Conservation (phyloP, 2,329 filamentous ascomycete species). For the Pseudopyricularia javanii region DNA sequence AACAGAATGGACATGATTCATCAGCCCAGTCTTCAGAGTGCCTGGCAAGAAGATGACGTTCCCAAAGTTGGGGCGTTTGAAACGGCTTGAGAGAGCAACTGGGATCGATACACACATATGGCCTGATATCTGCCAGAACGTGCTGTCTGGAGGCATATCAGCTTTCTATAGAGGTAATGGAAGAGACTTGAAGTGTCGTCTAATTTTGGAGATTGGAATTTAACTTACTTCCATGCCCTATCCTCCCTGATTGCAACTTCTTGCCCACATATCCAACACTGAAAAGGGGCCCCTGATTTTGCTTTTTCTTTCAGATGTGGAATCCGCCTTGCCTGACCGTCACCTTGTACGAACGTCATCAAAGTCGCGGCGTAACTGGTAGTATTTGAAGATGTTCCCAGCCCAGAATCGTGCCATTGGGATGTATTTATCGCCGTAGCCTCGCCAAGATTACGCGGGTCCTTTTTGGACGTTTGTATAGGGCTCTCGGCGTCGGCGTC, state of each 20-base stretch:
- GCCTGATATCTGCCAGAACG: neutral
- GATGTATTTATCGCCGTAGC: no score
- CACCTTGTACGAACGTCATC: neutral
- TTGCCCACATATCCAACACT: neutral
- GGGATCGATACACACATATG: neutral
- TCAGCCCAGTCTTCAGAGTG: neutral
- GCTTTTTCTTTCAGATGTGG: neutral
- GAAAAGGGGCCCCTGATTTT: neutral
- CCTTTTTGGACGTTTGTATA: no score
- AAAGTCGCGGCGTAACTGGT: neutral
- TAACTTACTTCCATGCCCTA: neutral
- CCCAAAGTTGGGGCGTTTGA: neutral
- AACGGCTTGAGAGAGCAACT: neutral
- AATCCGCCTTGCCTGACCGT: neutral
- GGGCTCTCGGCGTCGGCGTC: no score
- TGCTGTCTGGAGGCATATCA: neutral
- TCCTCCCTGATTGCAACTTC: neutral
- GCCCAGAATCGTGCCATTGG: neutral
- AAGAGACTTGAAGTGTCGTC: neutral
- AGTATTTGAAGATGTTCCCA: neutral
- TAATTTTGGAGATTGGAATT: neutral
- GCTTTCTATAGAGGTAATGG: no score
- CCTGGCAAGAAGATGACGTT: neutral
- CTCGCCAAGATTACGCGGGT: no score
- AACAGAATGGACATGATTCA: neutral